These are phyloP conservation scores for Penicillium crustosum DNA, from an alignment of 2,329 filamentous ascomycete genomes.

Conservation along the genomic window DNA sequence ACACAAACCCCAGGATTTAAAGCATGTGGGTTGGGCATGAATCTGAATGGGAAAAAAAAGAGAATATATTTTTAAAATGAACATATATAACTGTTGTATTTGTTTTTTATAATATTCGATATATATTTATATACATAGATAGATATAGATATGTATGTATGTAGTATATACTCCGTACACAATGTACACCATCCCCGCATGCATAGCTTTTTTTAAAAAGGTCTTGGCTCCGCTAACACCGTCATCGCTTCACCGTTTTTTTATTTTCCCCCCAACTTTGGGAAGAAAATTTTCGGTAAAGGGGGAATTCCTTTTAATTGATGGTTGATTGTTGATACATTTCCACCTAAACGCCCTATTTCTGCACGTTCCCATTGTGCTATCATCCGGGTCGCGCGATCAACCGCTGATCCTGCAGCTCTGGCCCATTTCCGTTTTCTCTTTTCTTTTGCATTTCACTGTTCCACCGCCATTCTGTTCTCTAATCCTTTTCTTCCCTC, in stretches of 20 bases:
- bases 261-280: slow-evolving; percentile 15
- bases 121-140: not conserved
- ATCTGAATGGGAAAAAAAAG: slow-evolving; percentile 3
- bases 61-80: not conserved
- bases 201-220: slow-evolving; percentile 8
- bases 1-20: not conserved
- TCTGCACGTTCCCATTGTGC: slow-evolving; percentile 17
- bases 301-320: not conserved
- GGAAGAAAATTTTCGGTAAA: slow-evolving; percentile 1
- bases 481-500: not conserved
- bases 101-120: not conserved
- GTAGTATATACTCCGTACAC: slow-evolving; percentile 9
- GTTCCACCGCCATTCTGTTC: slow-evolving; percentile 19
- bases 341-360: slow-evolving; percentile 2
- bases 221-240: slow-evolving; percentile 22
- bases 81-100: not conserved
- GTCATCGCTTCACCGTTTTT: slow-evolving; percentile 28
- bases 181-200: slow-evolving; percentile 19
- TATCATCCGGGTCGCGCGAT: slow-evolving; percentile 23
- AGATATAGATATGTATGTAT: no score
- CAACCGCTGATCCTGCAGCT: slow-evolving; percentile 23
- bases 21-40: not conserved
- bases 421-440: slow-evolving; percentile 5
- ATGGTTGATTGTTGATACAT: not conserved
- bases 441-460: not conserved